Percentiles rank a stretch among this genome's conserved stretches.
These are phyloP conservation scores for Plasmodium malariae DNA, from an alignment of 169 alveolate species.

Conservation along the genomic window DNA sequence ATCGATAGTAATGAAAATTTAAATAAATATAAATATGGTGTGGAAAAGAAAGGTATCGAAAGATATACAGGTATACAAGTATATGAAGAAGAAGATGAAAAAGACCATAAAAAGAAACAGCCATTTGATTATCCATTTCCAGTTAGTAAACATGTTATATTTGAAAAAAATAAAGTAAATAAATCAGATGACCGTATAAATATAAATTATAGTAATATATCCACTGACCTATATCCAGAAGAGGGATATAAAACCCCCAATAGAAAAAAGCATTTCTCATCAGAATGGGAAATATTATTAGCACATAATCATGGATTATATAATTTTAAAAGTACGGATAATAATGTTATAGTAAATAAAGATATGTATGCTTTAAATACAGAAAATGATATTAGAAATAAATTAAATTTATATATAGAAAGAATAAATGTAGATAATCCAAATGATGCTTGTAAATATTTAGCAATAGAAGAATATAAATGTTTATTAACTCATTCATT, in stretches of 20 bases:
- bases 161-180: slow-evolving; percentile 66
- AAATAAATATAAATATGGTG: slow-evolving; percentile 53
- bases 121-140: slow-evolving; percentile 50
- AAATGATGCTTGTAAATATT: slow-evolving; percentile 87
- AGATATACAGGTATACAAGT: slow-evolving; percentile 64
- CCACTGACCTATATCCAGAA: slow-evolving; percentile 55
- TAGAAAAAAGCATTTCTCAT: slow-evolving; percentile 56
- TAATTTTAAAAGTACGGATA: slow-evolving; percentile 43
- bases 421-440: slow-evolving; percentile 88
- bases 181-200: slow-evolving; percentile 62
- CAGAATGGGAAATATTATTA: slow-evolving; percentile 79
- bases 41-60: slow-evolving; percentile 47
- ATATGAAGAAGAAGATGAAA: slow-evolving; percentile 40
- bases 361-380: slow-evolving; percentile 61
- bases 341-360: slow-evolving; percentile 49
- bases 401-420: slow-evolving; percentile 78
- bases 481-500: slow-evolving; percentile 83
- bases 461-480: slow-evolving; percentile 85
- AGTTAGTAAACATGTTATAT: slow-evolving; percentile 23
- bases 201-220: slow-evolving; percentile 63
- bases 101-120: slow-evolving; percentile 32
- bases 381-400: slow-evolving; percentile 77
- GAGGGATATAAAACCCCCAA: slow-evolving; percentile 68
- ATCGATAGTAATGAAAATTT: slow-evolving; percentile 74
- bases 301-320: slow-evolving; percentile 83